phyloP scores from a whole-genome alignment of 2,329 filamentous ascomycete genomes.

The Cladobotryum mycophilum region DNA sequence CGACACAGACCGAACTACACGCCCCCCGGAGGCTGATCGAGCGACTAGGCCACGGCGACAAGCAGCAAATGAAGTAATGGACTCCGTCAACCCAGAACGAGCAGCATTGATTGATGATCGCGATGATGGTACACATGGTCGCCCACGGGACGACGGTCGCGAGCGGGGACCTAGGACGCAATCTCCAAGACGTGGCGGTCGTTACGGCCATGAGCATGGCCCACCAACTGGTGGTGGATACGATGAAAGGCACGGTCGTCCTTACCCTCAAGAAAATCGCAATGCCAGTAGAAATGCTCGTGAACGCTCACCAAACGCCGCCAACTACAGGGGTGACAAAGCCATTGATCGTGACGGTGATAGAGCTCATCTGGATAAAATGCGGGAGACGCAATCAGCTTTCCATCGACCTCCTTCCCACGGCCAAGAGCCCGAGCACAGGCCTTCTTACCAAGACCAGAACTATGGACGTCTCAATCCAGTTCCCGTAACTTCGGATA shows the following conservation, averaged over 20 bases:
- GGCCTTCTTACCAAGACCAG: conserved; percentile 50
- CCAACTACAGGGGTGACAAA: conserved; percentile 27
- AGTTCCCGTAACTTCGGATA: conserved; percentile 38
- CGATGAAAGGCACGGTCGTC: conserved; percentile 43
- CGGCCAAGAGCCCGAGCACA: conserved; percentile 44
- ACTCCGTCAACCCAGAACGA: conserved; percentile 43
- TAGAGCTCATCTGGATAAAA: conserved; percentile 28
- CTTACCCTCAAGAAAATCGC: conserved; percentile 30
- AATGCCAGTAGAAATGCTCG: conserved; percentile 24
- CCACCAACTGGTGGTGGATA: conserved; percentile 30
- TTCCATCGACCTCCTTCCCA: conserved; percentile 32
- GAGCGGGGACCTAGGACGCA: conserved; percentile 36
- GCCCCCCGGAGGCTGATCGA: conserved; percentile 26
- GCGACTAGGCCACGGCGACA: conserved; percentile 22
- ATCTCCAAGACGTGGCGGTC: conserved; percentile 42
- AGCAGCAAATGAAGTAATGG: conserved; percentile 23
- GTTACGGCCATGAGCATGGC: conserved; percentile 24
- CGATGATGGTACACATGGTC: conserved; percentile 27
- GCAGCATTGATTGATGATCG: conserved; percentile 39
- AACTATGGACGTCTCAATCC: conserved; percentile 58
- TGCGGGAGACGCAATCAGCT: conserved; percentile 30
- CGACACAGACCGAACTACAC: conserved; percentile 18
- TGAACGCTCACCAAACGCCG: conserved; percentile 25
- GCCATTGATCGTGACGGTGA: conserved; percentile 35
- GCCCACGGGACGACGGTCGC: conserved; percentile 39